Percentiles rank a stretch among this genome's conserved stretches.
Evolutionary conservation across 2,329 filamentous ascomycete species (phyloP).

Genomic region (Plectosphaerella sp.): DNA sequence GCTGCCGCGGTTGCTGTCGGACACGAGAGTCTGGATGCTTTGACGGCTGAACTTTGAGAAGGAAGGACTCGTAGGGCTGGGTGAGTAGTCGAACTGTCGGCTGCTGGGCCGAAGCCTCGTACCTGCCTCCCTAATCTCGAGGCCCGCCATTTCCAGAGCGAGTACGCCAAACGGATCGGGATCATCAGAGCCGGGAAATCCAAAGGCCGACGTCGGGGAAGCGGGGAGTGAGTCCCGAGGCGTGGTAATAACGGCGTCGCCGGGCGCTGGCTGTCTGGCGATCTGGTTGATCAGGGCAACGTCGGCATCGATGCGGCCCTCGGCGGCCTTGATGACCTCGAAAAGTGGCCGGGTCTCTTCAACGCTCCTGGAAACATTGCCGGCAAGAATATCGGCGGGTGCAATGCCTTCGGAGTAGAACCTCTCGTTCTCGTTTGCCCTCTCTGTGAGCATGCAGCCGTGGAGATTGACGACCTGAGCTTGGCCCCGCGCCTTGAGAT

Average conservation of each 20-base stretch:
- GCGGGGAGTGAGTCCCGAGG: slow-evolving; percentile 23
- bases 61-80: slow-evolving; percentile 71
- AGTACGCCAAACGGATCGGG: slow-evolving; percentile 90
- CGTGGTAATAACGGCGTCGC: slow-evolving; percentile 60
- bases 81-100: slow-evolving; percentile 79
- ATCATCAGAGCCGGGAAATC: slow-evolving; percentile 73
- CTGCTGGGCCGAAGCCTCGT: slow-evolving; percentile 68
- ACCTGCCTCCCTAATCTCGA: slow-evolving; percentile 89
- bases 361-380: slow-evolving; percentile 48
- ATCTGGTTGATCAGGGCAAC: slow-evolving; percentile 59
- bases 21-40: slow-evolving; percentile 62
- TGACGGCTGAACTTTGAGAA: slow-evolving; percentile 54
- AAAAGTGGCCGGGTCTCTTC: slow-evolving; percentile 58
- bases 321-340: slow-evolving; percentile 82
- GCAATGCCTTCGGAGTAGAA: slow-evolving; percentile 48
- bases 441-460: slow-evolving; percentile 53
- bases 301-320: slow-evolving; percentile 76
- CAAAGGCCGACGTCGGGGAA: slow-evolving; percentile 51
- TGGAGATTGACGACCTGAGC: slow-evolving; percentile 50
- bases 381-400: slow-evolving; percentile 53
- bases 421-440: slow-evolving; percentile 55
- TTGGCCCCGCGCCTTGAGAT: slow-evolving; percentile 54
- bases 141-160: slow-evolving; percentile 82
- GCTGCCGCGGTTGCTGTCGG: slow-evolving; percentile 65
- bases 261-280: slow-evolving; percentile 65